These are phyloP conservation scores for Peronosclerospora sorghi DNA, from an alignment of 352 stramenopile species.

Conservation along the genomic window DNA sequence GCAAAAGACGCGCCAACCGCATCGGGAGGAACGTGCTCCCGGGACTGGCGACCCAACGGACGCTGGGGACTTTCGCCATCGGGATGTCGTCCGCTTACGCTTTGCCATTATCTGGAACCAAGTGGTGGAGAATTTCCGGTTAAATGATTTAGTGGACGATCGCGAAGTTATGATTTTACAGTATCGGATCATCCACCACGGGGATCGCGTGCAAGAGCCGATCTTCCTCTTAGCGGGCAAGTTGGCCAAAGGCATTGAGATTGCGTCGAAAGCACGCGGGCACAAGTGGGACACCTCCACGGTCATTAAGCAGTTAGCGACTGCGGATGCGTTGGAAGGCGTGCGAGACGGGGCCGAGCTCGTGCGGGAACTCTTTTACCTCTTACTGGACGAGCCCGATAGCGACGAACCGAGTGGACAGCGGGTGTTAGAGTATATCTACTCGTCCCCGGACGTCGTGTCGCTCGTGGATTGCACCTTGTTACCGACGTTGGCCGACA, in stretches of 20 bases:
- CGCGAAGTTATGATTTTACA: slow-evolving; percentile 78
- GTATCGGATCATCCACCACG: slow-evolving; percentile 67
- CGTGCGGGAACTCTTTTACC: slow-evolving; percentile 51
- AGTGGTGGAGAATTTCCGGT: slow-evolving; percentile 73
- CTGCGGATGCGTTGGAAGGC: slow-evolving; percentile 45
- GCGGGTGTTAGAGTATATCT: slow-evolving; percentile 54
- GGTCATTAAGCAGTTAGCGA: slow-evolving; percentile 50
- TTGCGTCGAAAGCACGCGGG: slow-evolving; percentile 36
- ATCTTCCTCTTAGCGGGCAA: slow-evolving; percentile 78
- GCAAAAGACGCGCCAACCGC: slow-evolving; percentile 23
- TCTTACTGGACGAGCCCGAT: slow-evolving; percentile 53
- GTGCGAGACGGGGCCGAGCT: slow-evolving; percentile 49
- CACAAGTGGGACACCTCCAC: slow-evolving; percentile 39
- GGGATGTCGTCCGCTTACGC: slow-evolving; percentile 51
- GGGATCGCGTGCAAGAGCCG: slow-evolving; percentile 57
- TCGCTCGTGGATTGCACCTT: slow-evolving; percentile 48
- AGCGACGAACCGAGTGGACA: slow-evolving; percentile 37
- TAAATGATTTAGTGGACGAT: slow-evolving; percentile 78
- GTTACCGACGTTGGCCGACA: slow-evolving; percentile 43
- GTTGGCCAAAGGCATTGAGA: slow-evolving; percentile 45
- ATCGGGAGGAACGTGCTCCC: slow-evolving; percentile 4
- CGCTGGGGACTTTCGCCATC: slow-evolving; percentile 15
- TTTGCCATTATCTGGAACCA: slow-evolving; percentile 85
- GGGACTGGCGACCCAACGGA: slow-evolving; percentile 6
- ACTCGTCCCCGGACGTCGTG: slow-evolving; percentile 43